Conservation (phyloP, 768 basidiomycete genomes). For the Boletellus emodensis region DNA sequence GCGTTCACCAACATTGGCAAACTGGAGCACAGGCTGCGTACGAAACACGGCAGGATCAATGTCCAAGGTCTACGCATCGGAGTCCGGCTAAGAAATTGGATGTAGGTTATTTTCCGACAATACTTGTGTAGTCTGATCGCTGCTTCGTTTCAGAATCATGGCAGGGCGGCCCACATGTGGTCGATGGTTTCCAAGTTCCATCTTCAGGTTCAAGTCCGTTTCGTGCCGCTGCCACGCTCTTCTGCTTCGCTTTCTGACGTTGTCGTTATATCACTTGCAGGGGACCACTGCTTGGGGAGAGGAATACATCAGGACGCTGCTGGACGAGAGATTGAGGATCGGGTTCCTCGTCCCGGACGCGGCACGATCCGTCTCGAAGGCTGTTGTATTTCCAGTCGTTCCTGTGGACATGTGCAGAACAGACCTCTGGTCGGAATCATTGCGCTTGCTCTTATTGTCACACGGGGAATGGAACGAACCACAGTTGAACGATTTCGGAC, state of each 20-base stretch:
- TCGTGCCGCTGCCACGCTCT: too few relatives aligned
- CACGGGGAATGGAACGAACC: too few relatives aligned
- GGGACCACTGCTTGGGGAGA: conserved; percentile 21
- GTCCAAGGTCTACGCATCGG: conserved; percentile 7
- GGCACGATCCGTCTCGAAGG: too few relatives aligned
- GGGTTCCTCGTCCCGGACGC: conserved; percentile 9
- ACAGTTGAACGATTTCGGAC: too few relatives aligned
- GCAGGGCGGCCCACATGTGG: conserved; percentile 16
- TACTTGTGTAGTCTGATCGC: not conserved
- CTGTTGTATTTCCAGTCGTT: too few relatives aligned
- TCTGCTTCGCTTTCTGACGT: not conserved
- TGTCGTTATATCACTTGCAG: not conserved
- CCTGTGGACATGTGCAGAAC: too few relatives aligned
- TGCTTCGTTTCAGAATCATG: too few relatives aligned
- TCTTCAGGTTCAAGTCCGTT: conserved; percentile 11
- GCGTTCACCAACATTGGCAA: conserved; percentile 13
- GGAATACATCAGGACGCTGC: conserved; percentile 10
- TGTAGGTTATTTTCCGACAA: conserved; percentile 3
- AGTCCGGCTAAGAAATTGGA: conserved; percentile 1
- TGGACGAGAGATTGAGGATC: conserved; percentile 17
- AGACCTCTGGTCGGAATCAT: too few relatives aligned
- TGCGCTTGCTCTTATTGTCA: too few relatives aligned
- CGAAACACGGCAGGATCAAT: conserved; percentile 1
- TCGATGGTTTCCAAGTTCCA: conserved; percentile 14
- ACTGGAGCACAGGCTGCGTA: conserved; percentile 11